Base-by-base conservation (phyloP, 768 basidiomycete genomes). In the Mrakia frigida region DNA sequence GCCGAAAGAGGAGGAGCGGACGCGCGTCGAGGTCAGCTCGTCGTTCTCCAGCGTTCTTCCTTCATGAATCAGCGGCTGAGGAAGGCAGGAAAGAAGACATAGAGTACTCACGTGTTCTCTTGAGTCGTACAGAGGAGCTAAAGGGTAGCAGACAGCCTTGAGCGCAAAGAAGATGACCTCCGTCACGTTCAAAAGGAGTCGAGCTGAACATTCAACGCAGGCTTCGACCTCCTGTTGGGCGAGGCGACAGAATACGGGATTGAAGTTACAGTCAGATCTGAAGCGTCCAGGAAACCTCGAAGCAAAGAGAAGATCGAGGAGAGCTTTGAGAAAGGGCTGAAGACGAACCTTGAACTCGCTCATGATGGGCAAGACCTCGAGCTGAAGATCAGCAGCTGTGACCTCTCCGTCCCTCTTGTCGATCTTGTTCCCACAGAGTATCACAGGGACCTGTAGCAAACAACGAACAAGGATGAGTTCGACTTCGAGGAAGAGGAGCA, bases 111-210 rank as follows among this genome's bases (percentile, higher is more conserved):
- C 93, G 84, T 98, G 95, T 80, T 98, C 93, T 81, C 94, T 86
- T 1, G 94, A 96, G 82, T 99, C 96, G 82, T 98, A 99, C 28
- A 99, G 85, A 9, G 96, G 96, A 9, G 96, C 96, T 0, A 94
- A 96, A 2, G 96, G 96, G 82, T 99, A 94, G 16, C 98, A 85
- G 43, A 99, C 96, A 18, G 96, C 96, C 82, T 97, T 98, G 84
- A 97, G 95, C 1, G 96, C 96, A 83, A 98, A 98, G 84, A 96
- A 98, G 85, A 98, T 94, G 41, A 98, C 94, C 83, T 96, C 95
- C 23, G 94, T 95, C 76, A 98, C 91, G 83, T 98, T 98, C 78
- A 95, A 83, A 37, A 92, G 90, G 6, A 78, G 53, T 28, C 78
- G 50, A 11, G 81, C 79, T 0, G 80, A 81, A 74, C 84, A 85